Percentiles rank a stretch among this genome's conserved stretches.
Evolutionary conservation across 352 stramenopile genomes (phyloP).

Genomic region (Phytophthora hybrid): DNA sequence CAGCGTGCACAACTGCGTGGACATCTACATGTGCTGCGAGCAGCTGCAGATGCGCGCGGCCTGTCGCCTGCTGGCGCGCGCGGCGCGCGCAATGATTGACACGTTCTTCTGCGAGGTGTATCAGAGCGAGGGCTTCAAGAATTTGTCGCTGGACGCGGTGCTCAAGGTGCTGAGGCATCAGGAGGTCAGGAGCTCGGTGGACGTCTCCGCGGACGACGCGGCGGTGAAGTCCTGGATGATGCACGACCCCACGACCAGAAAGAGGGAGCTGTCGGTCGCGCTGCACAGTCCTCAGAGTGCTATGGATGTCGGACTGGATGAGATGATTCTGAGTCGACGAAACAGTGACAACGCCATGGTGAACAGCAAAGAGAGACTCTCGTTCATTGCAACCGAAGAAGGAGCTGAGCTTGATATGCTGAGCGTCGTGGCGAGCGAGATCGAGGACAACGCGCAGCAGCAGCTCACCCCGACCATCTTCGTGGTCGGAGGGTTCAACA

Average conservation of each 20-base stretch:
- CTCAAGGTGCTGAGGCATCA: conserved; percentile 52
- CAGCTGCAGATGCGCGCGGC: conserved; percentile 56
- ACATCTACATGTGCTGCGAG: conserved; percentile 78
- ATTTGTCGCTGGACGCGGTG: conserved; percentile 52
- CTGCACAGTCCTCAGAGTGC: background rate
- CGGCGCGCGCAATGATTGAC: conserved; percentile 68
- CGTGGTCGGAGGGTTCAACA: conserved; percentile 76
- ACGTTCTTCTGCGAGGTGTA: conserved; percentile 69
- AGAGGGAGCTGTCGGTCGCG: conserved; percentile 35
- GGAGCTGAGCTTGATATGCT: conserved; percentile 4
- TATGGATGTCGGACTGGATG: background rate
- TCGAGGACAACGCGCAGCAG: conserved; percentile 15
- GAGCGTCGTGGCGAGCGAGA: conserved; percentile 1
- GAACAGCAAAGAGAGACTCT: conserved; percentile 45
- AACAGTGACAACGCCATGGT: conserved; percentile 51
- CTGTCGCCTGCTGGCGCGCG: conserved; percentile 63
- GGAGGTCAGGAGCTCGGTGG: background rate
- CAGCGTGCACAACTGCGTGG: conserved; percentile 68
- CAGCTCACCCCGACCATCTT: conserved; percentile 66
- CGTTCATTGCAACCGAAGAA: conserved; percentile 7
- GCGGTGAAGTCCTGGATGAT: conserved; percentile 63
- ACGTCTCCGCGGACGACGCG: conserved; percentile 36
- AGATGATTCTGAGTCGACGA: conserved; percentile 17
- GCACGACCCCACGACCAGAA: conserved; percentile 49
- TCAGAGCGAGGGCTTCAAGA: conserved; percentile 64